These are phyloP conservation scores for Aegilops bicornis DNA, from an alignment of 176 grass and related monocot species.

Conservation along the genomic window DNA sequence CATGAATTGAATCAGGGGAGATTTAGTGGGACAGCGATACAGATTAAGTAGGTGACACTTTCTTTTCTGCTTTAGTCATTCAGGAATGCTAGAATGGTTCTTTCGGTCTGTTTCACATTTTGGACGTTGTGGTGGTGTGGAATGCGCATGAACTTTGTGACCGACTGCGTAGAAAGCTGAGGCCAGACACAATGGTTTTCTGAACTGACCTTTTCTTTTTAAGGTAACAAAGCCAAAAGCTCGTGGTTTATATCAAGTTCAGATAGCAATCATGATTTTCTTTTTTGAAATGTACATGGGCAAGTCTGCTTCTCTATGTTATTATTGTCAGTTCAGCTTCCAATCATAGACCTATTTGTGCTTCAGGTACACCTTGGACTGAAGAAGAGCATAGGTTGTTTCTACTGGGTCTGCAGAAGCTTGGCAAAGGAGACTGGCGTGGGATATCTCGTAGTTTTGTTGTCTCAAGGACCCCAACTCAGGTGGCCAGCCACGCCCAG, in stretches of 20 bases:
- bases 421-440: constrained; percentile 94
- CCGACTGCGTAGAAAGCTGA: background rate
- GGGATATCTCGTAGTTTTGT: constrained; percentile 87
- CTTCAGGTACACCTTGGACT: constrained; percentile 89
- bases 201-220: background rate
- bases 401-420: constrained; percentile 76
- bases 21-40: background rate
- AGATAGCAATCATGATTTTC: background rate
- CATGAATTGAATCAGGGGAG: background rate
- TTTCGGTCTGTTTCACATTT: background rate
- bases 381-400: constrained; percentile 95
- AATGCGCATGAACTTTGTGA: background rate
- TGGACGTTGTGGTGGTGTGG: background rate
- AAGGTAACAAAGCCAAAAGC: background rate
- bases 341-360: constrained; percentile 12
- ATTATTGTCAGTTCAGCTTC: background rate
- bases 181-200: background rate
- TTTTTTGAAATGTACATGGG: background rate
- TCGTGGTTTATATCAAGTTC: background rate
- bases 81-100: background rate
- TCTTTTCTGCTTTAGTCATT: background rate
- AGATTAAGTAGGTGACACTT: background rate
- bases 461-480: constrained; percentile 80
- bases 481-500: constrained; percentile 96
- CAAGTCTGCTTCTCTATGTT: background rate